phyloP scores from a whole-genome alignment of 441 rosid species.

The Erodium moschatum region DNA sequence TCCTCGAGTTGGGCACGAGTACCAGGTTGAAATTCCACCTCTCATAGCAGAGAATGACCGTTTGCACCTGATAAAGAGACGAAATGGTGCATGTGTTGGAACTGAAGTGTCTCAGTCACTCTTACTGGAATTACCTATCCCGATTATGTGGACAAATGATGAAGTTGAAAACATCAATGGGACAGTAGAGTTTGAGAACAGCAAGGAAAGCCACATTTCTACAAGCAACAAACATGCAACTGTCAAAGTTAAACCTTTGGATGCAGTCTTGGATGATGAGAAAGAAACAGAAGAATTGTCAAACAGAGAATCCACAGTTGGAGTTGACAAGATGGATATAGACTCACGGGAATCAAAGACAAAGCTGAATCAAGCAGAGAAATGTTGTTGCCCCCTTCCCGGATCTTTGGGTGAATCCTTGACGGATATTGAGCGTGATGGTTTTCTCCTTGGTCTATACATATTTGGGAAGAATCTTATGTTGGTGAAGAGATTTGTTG shows the following conservation, averaged over 20 bases:
- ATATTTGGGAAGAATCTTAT: slow-evolving; percentile 64
- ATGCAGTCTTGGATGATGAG: slow-evolving; percentile 11
- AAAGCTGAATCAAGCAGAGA: slow-evolving; percentile 28
- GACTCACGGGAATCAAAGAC: slow-evolving; percentile 27
- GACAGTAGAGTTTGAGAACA: slow-evolving; percentile 26
- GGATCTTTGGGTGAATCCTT: slow-evolving; percentile 43
- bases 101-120: slow-evolving; percentile 11
- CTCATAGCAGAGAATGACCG: slow-evolving; percentile 21
- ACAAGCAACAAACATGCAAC: slow-evolving; percentile 16
- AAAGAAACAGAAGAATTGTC: slow-evolving; percentile 14
- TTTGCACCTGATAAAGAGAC: slow-evolving; percentile 17
- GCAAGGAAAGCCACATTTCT: slow-evolving; percentile 20
- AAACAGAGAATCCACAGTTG: slow-evolving; percentile 14
- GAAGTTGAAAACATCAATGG: slow-evolving; percentile 30
- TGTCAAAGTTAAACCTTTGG: slow-evolving; percentile 21
- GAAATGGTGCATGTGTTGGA: slow-evolving; percentile 17
- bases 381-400: slow-evolving; percentile 39
- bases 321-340: slow-evolving; percentile 25
- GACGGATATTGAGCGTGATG: slow-evolving; percentile 38
- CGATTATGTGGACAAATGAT: slow-evolving; percentile 39
- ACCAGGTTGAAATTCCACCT: slow-evolving; percentile 43
- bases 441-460: slow-evolving; percentile 69
- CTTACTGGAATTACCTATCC: slow-evolving; percentile 32
- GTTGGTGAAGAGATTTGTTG: slow-evolving; percentile 48
- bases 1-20: slow-evolving; percentile 48